These are phyloP conservation scores for Hypoxylon sp. DNA, from an alignment of 2,329 filamentous ascomycete species.

Conservation along the genomic window DNA sequence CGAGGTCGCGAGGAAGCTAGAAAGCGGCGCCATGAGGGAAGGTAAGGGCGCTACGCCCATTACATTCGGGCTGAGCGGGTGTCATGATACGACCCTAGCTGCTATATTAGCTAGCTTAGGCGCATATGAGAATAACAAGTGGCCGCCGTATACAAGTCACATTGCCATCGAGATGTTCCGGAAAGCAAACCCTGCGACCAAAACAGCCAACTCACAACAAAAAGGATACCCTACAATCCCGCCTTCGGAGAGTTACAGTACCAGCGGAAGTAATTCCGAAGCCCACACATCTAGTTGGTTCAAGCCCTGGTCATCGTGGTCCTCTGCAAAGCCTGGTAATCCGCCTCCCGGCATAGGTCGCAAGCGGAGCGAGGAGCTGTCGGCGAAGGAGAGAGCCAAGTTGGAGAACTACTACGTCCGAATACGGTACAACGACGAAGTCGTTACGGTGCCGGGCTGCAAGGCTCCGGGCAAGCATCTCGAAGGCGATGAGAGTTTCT, in stretches of 20 bases:
- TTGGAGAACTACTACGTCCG: constrained; percentile 88
- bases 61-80: constrained; percentile 85
- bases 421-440: constrained; percentile 89
- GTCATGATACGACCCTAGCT: constrained; percentile 94
- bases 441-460: constrained; percentile 88
- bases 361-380: constrained; percentile 70
- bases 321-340: constrained; percentile 49
- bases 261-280: not conserved
- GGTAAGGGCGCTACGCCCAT: constrained; percentile 63
- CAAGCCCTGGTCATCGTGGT: constrained; percentile 52
- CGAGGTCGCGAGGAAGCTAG: constrained; percentile 58
- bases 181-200: constrained; percentile 56
- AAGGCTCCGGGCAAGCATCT: constrained; percentile 83
- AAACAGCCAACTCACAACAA: constrained; percentile 20
- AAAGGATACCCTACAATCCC: constrained; percentile 26
- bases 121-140: constrained; percentile 78
- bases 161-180: constrained; percentile 92
- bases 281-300: constrained; percentile 53
- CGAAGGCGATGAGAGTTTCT: constrained; percentile 88
- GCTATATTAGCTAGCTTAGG: constrained; percentile 83
- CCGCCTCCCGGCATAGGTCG: constrained; percentile 70
- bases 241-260: constrained; percentile 28
- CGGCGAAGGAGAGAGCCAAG: constrained; percentile 68
- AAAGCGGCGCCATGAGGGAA: constrained; percentile 53
- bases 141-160: constrained; percentile 95